Conservation (phyloP, 306 rosid species). For the Arachis hypogaea region DNA sequence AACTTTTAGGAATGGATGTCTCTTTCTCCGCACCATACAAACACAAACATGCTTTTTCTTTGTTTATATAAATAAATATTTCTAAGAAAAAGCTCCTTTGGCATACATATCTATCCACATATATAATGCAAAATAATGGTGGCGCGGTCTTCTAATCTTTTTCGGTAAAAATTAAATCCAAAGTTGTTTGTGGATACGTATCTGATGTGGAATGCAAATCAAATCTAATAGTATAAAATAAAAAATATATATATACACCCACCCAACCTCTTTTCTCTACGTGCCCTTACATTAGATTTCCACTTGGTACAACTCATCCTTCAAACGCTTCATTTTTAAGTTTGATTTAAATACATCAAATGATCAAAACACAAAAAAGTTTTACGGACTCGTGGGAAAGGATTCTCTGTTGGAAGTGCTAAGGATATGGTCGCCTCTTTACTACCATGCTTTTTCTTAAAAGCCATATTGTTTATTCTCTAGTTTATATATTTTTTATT, state of each 20-base stretch:
- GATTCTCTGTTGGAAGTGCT: neutral
- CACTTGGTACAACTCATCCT: conserved; percentile 33
- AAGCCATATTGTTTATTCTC: neutral
- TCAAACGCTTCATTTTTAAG: neutral
- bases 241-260: conserved; percentile 7
- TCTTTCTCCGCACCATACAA: conserved; percentile 16
- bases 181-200: neutral
- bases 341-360: neutral
- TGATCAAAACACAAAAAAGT: neutral
- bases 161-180: neutral
- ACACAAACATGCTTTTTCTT: conserved; percentile 1
- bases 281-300: conserved; percentile 44
- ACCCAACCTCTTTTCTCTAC: conserved; percentile 20
- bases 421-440: neutral
- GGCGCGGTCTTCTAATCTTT: neutral
- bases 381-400: neutral
- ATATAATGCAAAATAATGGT: conserved; percentile 3
- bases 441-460: neutral
- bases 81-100: neutral
- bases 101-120: neutral
- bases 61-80: neutral
- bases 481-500: no score
- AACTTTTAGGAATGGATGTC: conserved; percentile 40
- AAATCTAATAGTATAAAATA: neutral
- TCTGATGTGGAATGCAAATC: conserved; percentile 48